Conservation (phyloP, 768 basidiomycete genomes). For the Phanerochaete sordida region DNA sequence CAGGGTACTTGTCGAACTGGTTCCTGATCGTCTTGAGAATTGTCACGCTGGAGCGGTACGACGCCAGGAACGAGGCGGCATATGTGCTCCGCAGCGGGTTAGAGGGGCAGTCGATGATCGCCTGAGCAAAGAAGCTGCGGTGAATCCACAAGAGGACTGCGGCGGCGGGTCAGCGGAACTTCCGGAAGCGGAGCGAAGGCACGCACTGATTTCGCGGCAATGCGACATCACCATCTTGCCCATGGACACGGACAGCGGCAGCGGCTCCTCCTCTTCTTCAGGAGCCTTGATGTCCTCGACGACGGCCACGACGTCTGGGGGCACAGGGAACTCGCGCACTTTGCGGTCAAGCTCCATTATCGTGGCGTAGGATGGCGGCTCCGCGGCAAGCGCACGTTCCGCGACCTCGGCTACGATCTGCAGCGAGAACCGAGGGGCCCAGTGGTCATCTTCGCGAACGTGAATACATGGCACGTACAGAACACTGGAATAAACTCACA, state of each 20-base stretch:
- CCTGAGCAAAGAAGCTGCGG: constrained; percentile 69
- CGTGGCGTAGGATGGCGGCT: constrained; percentile 61
- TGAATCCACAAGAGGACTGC: constrained; percentile 64
- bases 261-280: constrained; percentile 14
- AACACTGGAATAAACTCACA: background rate
- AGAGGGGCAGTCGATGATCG: constrained; percentile 61
- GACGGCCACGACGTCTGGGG: constrained; percentile 39
- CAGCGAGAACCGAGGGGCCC: constrained; percentile 61
- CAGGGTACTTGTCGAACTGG: constrained; percentile 54
- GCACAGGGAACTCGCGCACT: constrained; percentile 61
- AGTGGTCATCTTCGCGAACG: constrained; percentile 44
- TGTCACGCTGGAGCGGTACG: constrained; percentile 66
- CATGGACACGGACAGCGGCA: constrained; percentile 32
- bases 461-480: background rate
- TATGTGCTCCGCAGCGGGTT: constrained; percentile 70
- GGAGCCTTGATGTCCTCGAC: constrained; percentile 23
- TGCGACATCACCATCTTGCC: constrained; percentile 35
- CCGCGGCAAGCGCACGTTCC: constrained; percentile 56
- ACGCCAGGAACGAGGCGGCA: constrained; percentile 68
- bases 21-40: constrained; percentile 47
- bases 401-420: constrained; percentile 67
- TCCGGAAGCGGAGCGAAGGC: background rate
- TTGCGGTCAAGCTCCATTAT: constrained; percentile 67
- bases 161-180: constrained; percentile 32
- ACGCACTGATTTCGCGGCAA: constrained; percentile 53